A percentile compares a stretch with the other conserved stretches of the same genome.
These are phyloP conservation scores for Alternaria ventricosa DNA, from an alignment of 2,329 filamentous ascomycete species.

Conservation along the genomic window DNA sequence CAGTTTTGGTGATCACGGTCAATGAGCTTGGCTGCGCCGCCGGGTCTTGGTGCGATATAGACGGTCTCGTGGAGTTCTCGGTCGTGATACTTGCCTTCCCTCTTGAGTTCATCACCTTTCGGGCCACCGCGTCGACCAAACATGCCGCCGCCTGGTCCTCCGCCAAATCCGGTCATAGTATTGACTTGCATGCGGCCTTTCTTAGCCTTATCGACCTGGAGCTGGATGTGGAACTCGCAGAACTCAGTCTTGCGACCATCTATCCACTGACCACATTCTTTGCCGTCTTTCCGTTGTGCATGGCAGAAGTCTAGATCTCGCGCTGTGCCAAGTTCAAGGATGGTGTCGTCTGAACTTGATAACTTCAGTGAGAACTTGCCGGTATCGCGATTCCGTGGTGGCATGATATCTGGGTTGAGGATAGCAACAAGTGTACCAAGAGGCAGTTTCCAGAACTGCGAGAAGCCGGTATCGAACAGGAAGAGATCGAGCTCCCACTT, in stretches of 20 bases:
- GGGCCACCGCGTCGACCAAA: constrained; percentile 33
- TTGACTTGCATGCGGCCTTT: constrained; percentile 80
- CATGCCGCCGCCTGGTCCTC: constrained; percentile 39
- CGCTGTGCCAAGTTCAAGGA: constrained; percentile 85
- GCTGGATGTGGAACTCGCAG: constrained; percentile 91
- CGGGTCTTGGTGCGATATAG: constrained; percentile 51
- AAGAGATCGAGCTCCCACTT: constrained; percentile 92
- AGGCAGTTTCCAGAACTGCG: constrained; percentile 91
- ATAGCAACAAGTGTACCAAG: constrained; percentile 92
- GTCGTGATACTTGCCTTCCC: constrained; percentile 60
- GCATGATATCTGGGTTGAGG: constrained; percentile 89
- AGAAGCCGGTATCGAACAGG: constrained; percentile 88
- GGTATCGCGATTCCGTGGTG: constrained; percentile 79
- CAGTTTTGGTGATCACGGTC: constrained; percentile 63
- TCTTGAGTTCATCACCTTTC: constrained; percentile 36
- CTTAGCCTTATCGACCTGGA: constrained; percentile 75
- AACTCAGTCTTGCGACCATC: constrained; percentile 87
- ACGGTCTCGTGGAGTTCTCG: constrained; percentile 61
- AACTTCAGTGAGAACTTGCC: constrained; percentile 86
- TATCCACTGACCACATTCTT: constrained; percentile 81
- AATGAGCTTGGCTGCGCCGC: constrained; percentile 67
- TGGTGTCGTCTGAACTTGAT: constrained; percentile 83
- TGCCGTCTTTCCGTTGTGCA: constrained; percentile 81
- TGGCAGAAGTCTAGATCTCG: constrained; percentile 91
- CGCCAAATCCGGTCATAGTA: constrained; percentile 62